A percentile compares a stretch with the other conserved stretches of the same genome.
phyloP scores from a whole-genome alignment of 192 early-diverging fungal genomes.

The Jimgerdemannia lactiflua region DNA sequence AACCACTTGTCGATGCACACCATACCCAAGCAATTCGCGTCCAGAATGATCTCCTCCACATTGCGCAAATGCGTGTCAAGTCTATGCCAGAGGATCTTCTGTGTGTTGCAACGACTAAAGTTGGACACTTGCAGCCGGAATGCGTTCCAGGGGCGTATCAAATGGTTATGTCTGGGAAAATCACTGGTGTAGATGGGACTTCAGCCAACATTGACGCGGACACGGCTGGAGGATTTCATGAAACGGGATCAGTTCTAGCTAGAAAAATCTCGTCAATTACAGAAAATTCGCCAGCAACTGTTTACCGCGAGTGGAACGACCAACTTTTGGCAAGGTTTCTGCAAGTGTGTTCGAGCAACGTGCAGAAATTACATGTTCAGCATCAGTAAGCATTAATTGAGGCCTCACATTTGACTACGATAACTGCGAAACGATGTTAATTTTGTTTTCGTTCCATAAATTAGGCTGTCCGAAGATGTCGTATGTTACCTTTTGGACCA shows the following conservation, averaged over 20 bases:
- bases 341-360: not conserved
- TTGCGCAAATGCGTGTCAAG: not conserved
- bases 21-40: not conserved
- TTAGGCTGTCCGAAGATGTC: not conserved
- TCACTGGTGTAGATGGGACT: not conserved
- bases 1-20: no score
- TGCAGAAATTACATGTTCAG: not conserved
- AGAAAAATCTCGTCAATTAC: no score
- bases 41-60: not conserved
- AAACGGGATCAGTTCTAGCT: not conserved
- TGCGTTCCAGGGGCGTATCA: not conserved
- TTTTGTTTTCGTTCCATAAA: no score
- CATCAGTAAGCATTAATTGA: not conserved
- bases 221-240: no score
- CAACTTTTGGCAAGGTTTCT: not conserved
- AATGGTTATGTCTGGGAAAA: not conserved
- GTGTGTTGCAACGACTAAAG: not conserved
- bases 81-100: not conserved
- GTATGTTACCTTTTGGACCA: not conserved
- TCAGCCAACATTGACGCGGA: no score
- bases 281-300: not conserved
- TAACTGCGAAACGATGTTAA: no score
- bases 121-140: not conserved
- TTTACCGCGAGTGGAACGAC: conserved; percentile 4
- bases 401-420: not conserved